phyloP scores from a whole-genome alignment of 192 early-diverging fungal genomes.

The Podochytrium sp. region DNA sequence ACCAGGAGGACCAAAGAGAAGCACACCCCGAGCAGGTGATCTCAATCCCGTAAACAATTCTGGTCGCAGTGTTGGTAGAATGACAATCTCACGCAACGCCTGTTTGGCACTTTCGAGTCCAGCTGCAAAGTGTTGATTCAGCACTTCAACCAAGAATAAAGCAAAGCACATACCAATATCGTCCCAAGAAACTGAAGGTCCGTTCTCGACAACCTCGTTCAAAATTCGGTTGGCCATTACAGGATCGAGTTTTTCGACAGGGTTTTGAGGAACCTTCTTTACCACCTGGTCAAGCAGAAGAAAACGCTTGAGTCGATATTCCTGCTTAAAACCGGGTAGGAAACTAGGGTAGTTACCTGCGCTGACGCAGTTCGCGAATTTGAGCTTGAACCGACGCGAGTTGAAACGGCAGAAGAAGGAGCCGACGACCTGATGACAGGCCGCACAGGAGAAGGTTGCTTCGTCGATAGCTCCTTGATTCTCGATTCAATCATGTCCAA shows the following conservation, averaged over 20 bases:
- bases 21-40: constrained; percentile 51
- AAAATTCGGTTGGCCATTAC: constrained; percentile 53
- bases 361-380: no score
- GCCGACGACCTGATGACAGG: no score
- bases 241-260: constrained; percentile 21
- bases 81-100: constrained; percentile 59
- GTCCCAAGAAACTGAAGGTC: constrained; percentile 49
- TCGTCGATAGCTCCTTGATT: constrained; percentile 31
- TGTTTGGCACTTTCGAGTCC: constrained; percentile 56
- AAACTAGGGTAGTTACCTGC: no score
- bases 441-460: not conserved
- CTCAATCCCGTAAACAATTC: constrained; percentile 62
- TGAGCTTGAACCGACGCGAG: no score
- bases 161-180: constrained; percentile 43
- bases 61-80: constrained; percentile 57
- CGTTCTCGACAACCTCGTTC: constrained; percentile 56
- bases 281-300: no score
- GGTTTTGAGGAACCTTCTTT: no score
- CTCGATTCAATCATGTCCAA: constrained; percentile 44
- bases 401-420: no score
- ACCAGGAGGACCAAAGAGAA: constrained; percentile 59
- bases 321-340: no score
- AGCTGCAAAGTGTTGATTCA: constrained; percentile 9
- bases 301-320: no score
- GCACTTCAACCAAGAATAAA: not conserved